Conservation (phyloP, 2,329 filamentous ascomycete genomes). For the Triangularia setosa region DNA sequence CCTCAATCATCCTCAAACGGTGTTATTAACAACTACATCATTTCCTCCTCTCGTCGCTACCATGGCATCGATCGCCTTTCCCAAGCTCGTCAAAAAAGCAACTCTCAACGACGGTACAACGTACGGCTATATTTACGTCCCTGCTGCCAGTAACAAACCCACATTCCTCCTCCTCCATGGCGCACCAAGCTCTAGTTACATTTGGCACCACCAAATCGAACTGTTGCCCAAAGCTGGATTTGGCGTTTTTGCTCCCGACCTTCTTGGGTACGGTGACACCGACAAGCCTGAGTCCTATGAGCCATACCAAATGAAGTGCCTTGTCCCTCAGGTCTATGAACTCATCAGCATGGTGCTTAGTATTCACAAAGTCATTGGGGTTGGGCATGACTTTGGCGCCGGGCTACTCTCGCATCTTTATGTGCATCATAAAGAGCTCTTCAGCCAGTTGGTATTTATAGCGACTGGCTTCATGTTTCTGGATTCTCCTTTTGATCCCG, state of each 20-base stretch:
- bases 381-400: slow-evolving; percentile 33
- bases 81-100: slow-evolving; percentile 9
- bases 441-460: slow-evolving; percentile 19
- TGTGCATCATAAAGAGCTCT: slow-evolving; percentile 7
- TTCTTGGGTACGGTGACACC: slow-evolving; percentile 38
- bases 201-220: slow-evolving; percentile 31
- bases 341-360: slow-evolving; percentile 30
- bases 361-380: slow-evolving; percentile 18
- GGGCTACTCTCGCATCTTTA: slow-evolving; percentile 11
- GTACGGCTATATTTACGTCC: slow-evolving; percentile 20
- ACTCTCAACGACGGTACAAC: slow-evolving; percentile 19
- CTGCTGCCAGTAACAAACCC: slow-evolving; percentile 17
- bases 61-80: slow-evolving; percentile 9
- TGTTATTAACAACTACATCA: not conserved
- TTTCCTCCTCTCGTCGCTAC: not conserved
- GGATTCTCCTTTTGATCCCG: not conserved
- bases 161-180: slow-evolving; percentile 25
- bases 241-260: slow-evolving; percentile 41
- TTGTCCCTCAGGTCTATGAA: slow-evolving; percentile 33
- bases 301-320: slow-evolving; percentile 30
- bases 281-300: slow-evolving; percentile 29
- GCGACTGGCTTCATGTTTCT: slow-evolving; percentile 12
- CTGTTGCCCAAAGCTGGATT: slow-evolving; percentile 36
- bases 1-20: not conserved
- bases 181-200: slow-evolving; percentile 19